These are phyloP conservation scores for Alternaria dauci DNA, from an alignment of 2,329 filamentous ascomycete genomes.

Conservation along the genomic window DNA sequence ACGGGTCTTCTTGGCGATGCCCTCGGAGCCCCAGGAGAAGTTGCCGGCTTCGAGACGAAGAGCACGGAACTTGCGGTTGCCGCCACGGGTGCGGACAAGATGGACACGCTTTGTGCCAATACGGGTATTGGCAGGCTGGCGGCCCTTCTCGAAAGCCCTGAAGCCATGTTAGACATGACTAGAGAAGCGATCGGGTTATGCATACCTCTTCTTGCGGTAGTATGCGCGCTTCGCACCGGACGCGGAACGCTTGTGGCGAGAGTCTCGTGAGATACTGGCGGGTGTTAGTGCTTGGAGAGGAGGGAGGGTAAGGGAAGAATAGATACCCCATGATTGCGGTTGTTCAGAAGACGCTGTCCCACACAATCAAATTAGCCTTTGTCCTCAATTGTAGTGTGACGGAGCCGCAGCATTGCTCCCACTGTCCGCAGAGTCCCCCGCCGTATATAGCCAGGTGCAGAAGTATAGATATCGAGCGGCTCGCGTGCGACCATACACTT, in stretches of 20 bases:
- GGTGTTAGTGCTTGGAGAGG: slow-evolving; percentile 47
- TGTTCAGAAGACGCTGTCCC: slow-evolving; percentile 54
- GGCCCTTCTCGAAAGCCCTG: slow-evolving; percentile 99
- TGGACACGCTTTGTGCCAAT: slow-evolving; percentile 97
- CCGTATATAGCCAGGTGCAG: slow-evolving; percentile 13
- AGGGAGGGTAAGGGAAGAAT: slow-evolving; percentile 16
- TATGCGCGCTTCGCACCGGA: slow-evolving; percentile 86
- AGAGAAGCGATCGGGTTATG: slow-evolving; percentile 69
- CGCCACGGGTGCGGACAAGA: slow-evolving; percentile 95
- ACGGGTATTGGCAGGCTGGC: slow-evolving; percentile 99
- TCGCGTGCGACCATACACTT: slow-evolving; percentile 35
- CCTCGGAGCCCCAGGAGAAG: slow-evolving; percentile 99
- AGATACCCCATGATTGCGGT: slow-evolving; percentile 63
- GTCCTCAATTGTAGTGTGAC: slow-evolving; percentile 15
- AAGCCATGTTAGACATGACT: slow-evolving; percentile 69
- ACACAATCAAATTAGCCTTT: slow-evolving; percentile 40
- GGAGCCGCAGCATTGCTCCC: slow-evolving; percentile 25
- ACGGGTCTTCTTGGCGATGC: slow-evolving; percentile 97
- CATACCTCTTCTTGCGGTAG: slow-evolving; percentile 68
- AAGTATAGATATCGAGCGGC: slow-evolving; percentile 28
- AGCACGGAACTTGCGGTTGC: slow-evolving; percentile 99
- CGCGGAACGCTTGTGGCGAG: slow-evolving; percentile 99
- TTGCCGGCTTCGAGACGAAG: slow-evolving; percentile 98
- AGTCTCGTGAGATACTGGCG: slow-evolving; percentile 95
- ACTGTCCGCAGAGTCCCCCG: slow-evolving; percentile 3